phyloP scores from a whole-genome alignment of 805 yeast species.

The Wickerhamomyces xylosicus region DNA sequence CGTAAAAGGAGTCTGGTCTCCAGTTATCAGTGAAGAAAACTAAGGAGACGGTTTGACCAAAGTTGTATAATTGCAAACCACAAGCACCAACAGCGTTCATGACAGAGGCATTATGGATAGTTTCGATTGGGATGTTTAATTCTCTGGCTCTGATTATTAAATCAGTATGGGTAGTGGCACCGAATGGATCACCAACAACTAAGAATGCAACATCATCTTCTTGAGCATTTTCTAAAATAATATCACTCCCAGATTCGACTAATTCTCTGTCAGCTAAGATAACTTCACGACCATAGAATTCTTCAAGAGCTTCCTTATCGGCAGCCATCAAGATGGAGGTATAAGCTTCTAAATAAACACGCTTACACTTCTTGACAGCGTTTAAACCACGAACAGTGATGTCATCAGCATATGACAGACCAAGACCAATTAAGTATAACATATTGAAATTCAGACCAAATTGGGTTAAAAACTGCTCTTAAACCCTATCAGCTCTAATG shows the following conservation, averaged over 20 bases:
- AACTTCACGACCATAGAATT: slow-evolving; percentile 77
- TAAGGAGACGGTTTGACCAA: slow-evolving; percentile 95
- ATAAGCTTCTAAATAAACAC: slow-evolving; percentile 93
- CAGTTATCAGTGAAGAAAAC: slow-evolving; percentile 92
- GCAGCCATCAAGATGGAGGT: slow-evolving; percentile 96
- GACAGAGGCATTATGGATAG: slow-evolving; percentile 90
- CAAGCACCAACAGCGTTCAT: slow-evolving; percentile 99
- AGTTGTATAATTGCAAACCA: slow-evolving; percentile 88
- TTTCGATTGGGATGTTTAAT: slow-evolving; percentile 63
- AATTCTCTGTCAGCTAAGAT: slow-evolving; percentile 89
- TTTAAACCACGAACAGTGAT: slow-evolving; percentile 93
- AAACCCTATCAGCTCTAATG: too few species aligned
- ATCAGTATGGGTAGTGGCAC: slow-evolving; percentile 97
- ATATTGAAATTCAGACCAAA: slow-evolving; percentile 28
- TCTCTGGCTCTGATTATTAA: slow-evolving; percentile 86
- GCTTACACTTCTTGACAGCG: slow-evolving; percentile 67
- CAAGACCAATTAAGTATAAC: slow-evolving; percentile 88
- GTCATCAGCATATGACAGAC: slow-evolving; percentile 80
- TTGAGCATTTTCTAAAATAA: slow-evolving; percentile 67
- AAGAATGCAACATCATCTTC: slow-evolving; percentile 82
- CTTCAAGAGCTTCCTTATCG: slow-evolving; percentile 59
- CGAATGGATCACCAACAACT: slow-evolving; percentile 96
- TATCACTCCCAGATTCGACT: slow-evolving; percentile 84
- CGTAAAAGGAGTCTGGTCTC: slow-evolving; percentile 95
- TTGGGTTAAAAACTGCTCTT: too few species aligned